phyloP scores from a whole-genome alignment of 345 rosid genomes.

The Eucalyptus erythrocorys region DNA sequence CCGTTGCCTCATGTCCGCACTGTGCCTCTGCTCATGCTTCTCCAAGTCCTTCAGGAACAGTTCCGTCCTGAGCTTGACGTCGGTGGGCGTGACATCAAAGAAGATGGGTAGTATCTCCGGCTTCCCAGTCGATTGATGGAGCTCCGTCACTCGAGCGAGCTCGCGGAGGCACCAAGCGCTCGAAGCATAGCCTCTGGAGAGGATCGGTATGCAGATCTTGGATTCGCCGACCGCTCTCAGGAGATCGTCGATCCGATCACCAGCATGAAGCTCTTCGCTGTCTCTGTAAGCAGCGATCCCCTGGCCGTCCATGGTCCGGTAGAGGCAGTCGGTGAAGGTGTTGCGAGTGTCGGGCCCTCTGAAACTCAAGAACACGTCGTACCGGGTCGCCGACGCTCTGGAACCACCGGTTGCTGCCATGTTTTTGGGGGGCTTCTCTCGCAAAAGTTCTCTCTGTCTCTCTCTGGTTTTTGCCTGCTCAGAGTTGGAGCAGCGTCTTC shows the following conservation, averaged over 20 bases:
- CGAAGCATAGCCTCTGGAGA: not conserved
- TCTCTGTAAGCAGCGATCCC: not conserved
- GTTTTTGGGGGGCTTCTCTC: not conserved
- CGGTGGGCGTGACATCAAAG: not conserved
- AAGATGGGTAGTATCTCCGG: not conserved
- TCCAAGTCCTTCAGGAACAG: not conserved
- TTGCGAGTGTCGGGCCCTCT: not conserved
- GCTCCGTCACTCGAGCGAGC: not conserved
- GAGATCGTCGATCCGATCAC: not conserved
- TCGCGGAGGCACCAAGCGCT: not conserved
- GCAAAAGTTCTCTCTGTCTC: not conserved
- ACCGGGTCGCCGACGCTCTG: not conserved
- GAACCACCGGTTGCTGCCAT: not conserved
- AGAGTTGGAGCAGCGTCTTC: not conserved
- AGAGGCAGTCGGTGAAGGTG: not conserved
- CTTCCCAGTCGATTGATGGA: not conserved
- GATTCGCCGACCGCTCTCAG: rapidly evolving
- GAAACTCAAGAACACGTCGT: not conserved
- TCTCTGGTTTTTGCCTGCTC: not conserved
- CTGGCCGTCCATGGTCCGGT: not conserved
- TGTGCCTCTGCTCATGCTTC: not conserved
- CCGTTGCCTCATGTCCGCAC: rapidly evolving
- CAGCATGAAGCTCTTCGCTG: not conserved
- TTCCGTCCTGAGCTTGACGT: not conserved
- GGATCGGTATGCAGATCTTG: not conserved